Conservation (phyloP, 1,284 basidiomycete genomes). For the Sphaerobolus stellatus region DNA sequence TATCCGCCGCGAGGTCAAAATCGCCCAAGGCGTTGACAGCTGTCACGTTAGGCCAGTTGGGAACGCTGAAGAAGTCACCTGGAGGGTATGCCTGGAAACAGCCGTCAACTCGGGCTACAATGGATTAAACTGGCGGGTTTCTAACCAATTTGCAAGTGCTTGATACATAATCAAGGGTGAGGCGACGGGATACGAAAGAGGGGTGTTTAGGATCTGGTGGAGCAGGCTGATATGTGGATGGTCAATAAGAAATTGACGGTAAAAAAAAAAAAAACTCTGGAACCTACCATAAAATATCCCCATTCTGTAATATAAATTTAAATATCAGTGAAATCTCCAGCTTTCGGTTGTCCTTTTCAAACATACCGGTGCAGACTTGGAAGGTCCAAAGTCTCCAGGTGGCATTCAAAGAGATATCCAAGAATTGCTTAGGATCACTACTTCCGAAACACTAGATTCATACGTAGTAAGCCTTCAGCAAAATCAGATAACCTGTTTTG, state of each 20-base stretch:
- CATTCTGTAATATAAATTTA: slow-evolving; percentile 54
- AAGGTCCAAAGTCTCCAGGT: slow-evolving; percentile 88
- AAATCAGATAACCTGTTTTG: too few relatives aligned
- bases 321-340: not conserved
- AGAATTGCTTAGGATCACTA: slow-evolving; percentile 66
- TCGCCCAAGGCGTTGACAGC: slow-evolving; percentile 79
- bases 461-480: too few relatives aligned
- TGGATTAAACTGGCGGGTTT: not conserved
- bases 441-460: slow-evolving; percentile 80
- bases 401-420: slow-evolving; percentile 59
- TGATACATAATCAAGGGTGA: slow-evolving; percentile 76
- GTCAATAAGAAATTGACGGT: slow-evolving; percentile 20
- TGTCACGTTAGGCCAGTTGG: slow-evolving; percentile 72
- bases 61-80: slow-evolving; percentile 74
- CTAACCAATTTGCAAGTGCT: slow-evolving; percentile 76
- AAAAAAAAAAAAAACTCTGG: slow-evolving; percentile 6
- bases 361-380: slow-evolving; percentile 69
- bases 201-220: slow-evolving; percentile 64
- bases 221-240: slow-evolving; percentile 48
- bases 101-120: not conserved
- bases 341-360: too few relatives aligned
- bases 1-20: slow-evolving; percentile 71
- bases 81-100: slow-evolving; percentile 68
- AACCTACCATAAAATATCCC: slow-evolving; percentile 83
- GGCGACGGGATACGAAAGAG: slow-evolving; percentile 68